These are phyloP conservation scores for Leavenworthia alabamica DNA, from an alignment of 345 rosid species.

Conservation along the genomic window DNA sequence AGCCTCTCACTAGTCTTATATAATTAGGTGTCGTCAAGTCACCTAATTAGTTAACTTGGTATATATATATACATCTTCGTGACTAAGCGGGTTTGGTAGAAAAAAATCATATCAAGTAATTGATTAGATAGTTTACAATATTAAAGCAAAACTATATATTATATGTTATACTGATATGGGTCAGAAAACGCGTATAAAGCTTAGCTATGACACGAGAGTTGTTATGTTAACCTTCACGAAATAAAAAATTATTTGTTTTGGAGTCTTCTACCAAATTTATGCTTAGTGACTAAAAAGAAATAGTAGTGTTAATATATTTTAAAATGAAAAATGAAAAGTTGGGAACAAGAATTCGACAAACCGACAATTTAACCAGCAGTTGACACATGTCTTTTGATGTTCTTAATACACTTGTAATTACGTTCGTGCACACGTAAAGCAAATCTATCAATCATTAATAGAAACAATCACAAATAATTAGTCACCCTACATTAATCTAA, in stretches of 20 bases:
- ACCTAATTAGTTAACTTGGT: background rate
- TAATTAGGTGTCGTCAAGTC: slow-evolving; percentile 1
- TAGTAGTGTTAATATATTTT: background rate
- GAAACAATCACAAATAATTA: slow-evolving; percentile 14
- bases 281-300: background rate
- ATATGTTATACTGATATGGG: slow-evolving; percentile 6
- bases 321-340: background rate
- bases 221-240: slow-evolving; percentile 5
- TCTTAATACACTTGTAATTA: slow-evolving; percentile 31
- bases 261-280: slow-evolving; percentile 16
- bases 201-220: slow-evolving; percentile 5
- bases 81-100: background rate
- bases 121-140: background rate
- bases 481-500: slow-evolving; percentile 1
- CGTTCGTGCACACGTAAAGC: slow-evolving; percentile 51
- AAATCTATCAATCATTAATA: slow-evolving; percentile 39
- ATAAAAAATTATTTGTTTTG: background rate
- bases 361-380: slow-evolving; percentile 51
- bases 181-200: slow-evolving; percentile 22
- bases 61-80: background rate
- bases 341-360: slow-evolving; percentile 30
- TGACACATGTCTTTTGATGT: slow-evolving; percentile 47
- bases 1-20: background rate
- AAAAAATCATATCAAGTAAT: background rate
- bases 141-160: background rate